Evolutionary conservation across 768 basidiomycete species (phyloP).

Genomic region (Hygrophorus pudorinus): DNA sequence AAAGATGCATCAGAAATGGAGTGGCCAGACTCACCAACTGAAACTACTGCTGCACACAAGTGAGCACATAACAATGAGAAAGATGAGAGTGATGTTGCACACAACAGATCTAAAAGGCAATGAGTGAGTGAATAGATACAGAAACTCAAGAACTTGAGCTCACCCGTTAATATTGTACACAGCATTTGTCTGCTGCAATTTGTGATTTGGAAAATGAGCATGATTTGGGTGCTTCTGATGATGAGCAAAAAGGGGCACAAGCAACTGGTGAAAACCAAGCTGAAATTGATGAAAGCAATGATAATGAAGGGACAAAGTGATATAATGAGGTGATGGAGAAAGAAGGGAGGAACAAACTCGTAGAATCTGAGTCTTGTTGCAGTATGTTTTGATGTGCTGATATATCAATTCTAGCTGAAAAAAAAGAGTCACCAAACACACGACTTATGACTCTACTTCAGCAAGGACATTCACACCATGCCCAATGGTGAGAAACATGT

Average conservation of each 20-base stretch:
- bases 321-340: too few species aligned
- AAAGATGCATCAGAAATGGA: not conserved
- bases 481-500: not conserved
- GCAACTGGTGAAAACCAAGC: too few species aligned
- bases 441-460: slow-evolving; percentile 10
- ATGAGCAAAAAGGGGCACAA: too few species aligned
- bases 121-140: slow-evolving; percentile 5
- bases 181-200: slow-evolving; percentile 8
- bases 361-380: too few species aligned
- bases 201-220: too few species aligned
- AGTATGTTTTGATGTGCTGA: too few species aligned
- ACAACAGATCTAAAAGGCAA: not conserved
- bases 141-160: too few species aligned
- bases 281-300: too few species aligned
- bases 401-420: not conserved
- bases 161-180: too few species aligned
- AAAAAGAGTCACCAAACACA: slow-evolving; percentile 6
- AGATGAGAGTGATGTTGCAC: not conserved
- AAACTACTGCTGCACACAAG: not conserved
- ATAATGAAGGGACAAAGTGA: slow-evolving; percentile 3
- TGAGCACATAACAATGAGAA: too few species aligned
- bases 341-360: too few species aligned
- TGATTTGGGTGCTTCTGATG: too few species aligned
- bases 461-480: slow-evolving; percentile 3
- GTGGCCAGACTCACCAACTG: not conserved